Evolutionary conservation across 768 basidiomycete genomes (phyloP), one percentile per base, ranked within the genome.

Genomic region (Termitomyces sp.): DNA sequence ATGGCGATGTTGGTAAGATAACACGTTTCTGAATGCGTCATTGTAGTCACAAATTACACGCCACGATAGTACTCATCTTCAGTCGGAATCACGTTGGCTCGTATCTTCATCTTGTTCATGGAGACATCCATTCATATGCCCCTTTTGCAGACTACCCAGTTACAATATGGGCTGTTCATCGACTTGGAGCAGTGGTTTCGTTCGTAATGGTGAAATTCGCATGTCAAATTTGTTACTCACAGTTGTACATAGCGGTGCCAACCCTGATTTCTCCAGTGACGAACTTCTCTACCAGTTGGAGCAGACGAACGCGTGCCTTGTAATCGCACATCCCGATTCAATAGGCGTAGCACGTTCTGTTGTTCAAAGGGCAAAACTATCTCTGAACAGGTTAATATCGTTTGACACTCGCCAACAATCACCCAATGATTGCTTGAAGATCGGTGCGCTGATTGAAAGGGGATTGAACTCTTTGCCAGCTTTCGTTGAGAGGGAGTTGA

Each of bases 81-180:
- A 84, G 85, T 58, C 77, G 83, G 30, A 89, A 89, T 64, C 83
- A 87, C 62, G 65, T 87, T 42, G 86, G 85, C 83, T 59, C 42
- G 75, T 63, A 19, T 12, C 19, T 15, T 15, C 8, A 19, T 7
- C 15, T 26, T 8, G 31, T n/a, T 15, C n/a, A 43, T 35, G 5
- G 14, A 26, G 21, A 15, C 11, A 43, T 17, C 9, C 9, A 7
- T 3, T 50, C 3, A 14, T 41, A 14, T 1, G 19, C 35, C 11
- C 38, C 1, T 49, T 45, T 17, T 8, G 3, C 28, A 86, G 78
- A 85, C 70, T 81, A 83, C 60, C 74, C 80, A 2, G 68, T 84
- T 38, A 78, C 75, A 2, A 75, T 80, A 23, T 82, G 83, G 78
- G 83, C 84, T 1, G 70, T 72, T 5, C 84, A 85, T 60, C 71